phyloP scores from a whole-genome alignment of 371 early-diverging fungal species.

The Scutellospora calospora region DNA sequence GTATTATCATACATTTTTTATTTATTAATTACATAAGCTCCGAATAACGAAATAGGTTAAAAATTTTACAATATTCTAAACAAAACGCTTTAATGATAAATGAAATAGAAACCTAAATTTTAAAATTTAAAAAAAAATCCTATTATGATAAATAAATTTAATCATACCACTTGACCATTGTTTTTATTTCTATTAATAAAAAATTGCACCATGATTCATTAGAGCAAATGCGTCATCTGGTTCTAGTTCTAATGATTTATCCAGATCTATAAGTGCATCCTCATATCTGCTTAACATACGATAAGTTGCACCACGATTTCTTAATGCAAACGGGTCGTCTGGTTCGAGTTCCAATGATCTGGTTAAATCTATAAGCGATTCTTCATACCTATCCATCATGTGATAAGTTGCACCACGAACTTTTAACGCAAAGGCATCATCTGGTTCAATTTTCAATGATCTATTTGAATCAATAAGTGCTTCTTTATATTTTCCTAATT shows the following conservation, averaged over 20 bases:
- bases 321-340: background rate
- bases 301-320: conserved; percentile 32
- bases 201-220: conserved; percentile 15
- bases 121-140: too few relatives aligned
- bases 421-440: conserved; percentile 6
- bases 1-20: too few relatives aligned
- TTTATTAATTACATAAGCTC: too few relatives aligned
- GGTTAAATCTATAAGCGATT: conserved; percentile 21
- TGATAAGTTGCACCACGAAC: conserved; percentile 16
- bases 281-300: conserved; percentile 13
- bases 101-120: too few relatives aligned
- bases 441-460: conserved; percentile 25
- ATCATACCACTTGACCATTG: too few relatives aligned
- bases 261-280: conserved; percentile 27
- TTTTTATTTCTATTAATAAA: too few relatives aligned
- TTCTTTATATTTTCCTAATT: background rate
- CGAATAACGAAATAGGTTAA: too few relatives aligned
- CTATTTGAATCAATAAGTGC: conserved; percentile 16
- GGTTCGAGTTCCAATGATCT: conserved; percentile 9
- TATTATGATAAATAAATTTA: too few relatives aligned
- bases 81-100: too few relatives aligned
- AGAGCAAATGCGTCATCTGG: conserved; percentile 18
- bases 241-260: conserved; percentile 9
- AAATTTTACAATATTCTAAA: too few relatives aligned
- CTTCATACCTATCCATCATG: conserved; percentile 25